Base-by-base conservation (phyloP, 257 asterid genomes). In the Nicotiana undulata region DNA sequence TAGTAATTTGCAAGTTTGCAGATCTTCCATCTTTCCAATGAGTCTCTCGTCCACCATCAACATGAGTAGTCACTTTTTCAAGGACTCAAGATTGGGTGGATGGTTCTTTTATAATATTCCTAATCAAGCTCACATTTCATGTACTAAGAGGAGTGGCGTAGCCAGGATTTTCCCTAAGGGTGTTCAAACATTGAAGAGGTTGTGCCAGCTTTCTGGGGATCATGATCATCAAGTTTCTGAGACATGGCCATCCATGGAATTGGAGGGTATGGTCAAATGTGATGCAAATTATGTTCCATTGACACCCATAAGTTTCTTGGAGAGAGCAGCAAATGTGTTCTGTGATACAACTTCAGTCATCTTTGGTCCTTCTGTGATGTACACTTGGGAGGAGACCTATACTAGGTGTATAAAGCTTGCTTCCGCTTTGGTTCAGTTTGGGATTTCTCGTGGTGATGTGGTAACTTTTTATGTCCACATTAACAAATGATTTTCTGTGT, bases 221-320 rank as follows among this genome's bases (percentile, higher is more conserved):
- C 76, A n/a, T 67, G 17, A 67, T 32, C 16, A 37, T 34, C 5
- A 34, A 34, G 18, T 15, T 34, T 17, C 8, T 37, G 76, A 37
- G 4, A 0, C 53, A 18, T 67, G 76, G 56, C 11, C 77, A 70
- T 70, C 58, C 20, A 70, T 86, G 81, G 31, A 28, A 28, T 1
- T 28, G 31, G 80, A 83, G 46, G 80, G 85, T 20, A n/a, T 75
- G 6, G 16, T 74, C 8, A 85, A 74, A 46, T 81, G 88, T 81
- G 58, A 86, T 66, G 88, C 88, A 78, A 86, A 86, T 20, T 83
- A 74, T 51, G 37, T 81, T 22, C 83, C 88, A 32, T 75, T 86
- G 32, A 83, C 86, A n/a, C 86, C 88, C 52, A 81, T 83, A 31
- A 78, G 83, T 68, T 86, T 86, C 85, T 56, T 86, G 84, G 76